Evolutionary conservation across 2,329 filamentous ascomycete genomes (phyloP).

Genomic region (Colletotrichum horii): DNA sequence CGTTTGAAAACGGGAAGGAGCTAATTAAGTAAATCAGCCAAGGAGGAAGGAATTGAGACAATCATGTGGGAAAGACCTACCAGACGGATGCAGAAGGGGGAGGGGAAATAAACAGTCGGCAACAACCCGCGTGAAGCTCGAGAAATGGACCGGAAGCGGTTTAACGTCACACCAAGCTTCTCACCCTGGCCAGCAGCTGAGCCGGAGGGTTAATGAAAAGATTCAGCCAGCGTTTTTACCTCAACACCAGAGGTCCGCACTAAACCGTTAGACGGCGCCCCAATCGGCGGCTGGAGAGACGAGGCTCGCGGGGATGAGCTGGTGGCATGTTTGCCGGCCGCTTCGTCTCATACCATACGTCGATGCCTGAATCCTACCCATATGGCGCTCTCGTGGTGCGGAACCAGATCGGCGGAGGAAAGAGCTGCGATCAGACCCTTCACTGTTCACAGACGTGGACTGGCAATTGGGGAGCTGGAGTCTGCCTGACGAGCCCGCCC

Average conservation of each 20-base stretch:
- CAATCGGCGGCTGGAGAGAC: neutral
- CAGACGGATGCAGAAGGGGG: neutral
- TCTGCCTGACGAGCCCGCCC: neutral
- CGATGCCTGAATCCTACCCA: neutral
- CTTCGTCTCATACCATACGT: neutral
- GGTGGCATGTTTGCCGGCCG: neutral
- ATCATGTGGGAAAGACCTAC: neutral
- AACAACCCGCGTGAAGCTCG: neutral
- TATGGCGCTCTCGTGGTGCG: neutral
- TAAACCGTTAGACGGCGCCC: constrained; percentile 2
- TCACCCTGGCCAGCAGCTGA: neutral
- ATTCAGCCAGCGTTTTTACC: neutral
- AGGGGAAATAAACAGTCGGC: neutral
- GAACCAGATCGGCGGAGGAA: neutral
- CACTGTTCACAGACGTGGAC: too few relatives aligned
- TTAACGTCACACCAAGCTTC: neutral
- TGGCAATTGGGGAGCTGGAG: neutral
- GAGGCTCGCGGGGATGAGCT: neutral
- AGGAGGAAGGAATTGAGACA: neutral
- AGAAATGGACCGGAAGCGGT: neutral
- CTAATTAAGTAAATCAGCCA: neutral
- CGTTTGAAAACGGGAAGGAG: neutral
- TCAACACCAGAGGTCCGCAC: neutral
- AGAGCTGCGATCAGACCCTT: neutral
- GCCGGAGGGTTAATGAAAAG: neutral